A percentile compares a stretch with the other conserved stretches of the same genome.
Evolutionary conservation across 305 asterid species (phyloP).

Genomic region (Rubia balearica): DNA sequence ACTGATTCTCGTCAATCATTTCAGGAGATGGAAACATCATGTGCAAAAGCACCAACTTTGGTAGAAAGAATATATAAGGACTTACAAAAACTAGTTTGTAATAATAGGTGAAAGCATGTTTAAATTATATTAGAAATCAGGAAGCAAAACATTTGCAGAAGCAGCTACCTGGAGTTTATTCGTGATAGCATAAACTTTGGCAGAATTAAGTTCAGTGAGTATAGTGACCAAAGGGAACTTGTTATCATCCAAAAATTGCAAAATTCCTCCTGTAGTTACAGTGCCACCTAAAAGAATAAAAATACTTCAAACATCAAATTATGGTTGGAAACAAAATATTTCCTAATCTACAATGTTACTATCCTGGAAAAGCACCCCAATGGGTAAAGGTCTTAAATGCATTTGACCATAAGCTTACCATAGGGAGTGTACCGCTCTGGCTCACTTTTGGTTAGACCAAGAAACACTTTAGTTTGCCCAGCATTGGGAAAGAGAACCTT

Average conservation of each 20-base stretch:
- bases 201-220: conserved; percentile 85
- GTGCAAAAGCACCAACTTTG: background rate
- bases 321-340: background rate
- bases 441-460: conserved; percentile 77
- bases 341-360: background rate
- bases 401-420: conserved; percentile 42
- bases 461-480: conserved; percentile 36
- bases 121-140: conserved; percentile 6
- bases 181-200: conserved; percentile 61
- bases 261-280: conserved; percentile 38
- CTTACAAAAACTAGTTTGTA: background rate
- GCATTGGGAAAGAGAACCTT: conserved; percentile 44
- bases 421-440: conserved; percentile 67
- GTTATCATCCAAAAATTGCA: conserved; percentile 63
- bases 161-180: conserved; percentile 64
- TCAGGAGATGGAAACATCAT: background rate
- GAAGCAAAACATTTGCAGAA: conserved; percentile 13
- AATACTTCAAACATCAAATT: background rate
- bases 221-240: conserved; percentile 69
- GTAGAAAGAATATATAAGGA: background rate
- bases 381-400: background rate
- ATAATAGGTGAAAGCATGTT: background rate
- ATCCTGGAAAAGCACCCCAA: background rate
- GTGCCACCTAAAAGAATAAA: conserved; percentile 22
- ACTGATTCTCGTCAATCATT: conserved; percentile 15